Evolutionary conservation across 2,329 filamentous ascomycete species (phyloP).

Genomic region (Sporothrix pallida): DNA sequence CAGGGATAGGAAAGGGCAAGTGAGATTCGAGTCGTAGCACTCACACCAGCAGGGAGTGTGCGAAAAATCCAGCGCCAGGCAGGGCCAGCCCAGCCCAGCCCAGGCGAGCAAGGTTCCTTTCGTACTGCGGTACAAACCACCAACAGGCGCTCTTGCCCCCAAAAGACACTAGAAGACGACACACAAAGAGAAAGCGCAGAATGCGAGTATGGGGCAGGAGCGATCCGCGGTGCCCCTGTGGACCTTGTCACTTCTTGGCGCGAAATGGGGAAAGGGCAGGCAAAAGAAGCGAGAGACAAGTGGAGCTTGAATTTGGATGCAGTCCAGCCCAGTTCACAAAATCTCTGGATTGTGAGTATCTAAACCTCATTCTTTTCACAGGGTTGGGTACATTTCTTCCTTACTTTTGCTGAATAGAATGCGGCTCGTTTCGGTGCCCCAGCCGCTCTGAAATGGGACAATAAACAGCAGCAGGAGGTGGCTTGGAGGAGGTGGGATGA

Average conservation of each 20-base stretch:
- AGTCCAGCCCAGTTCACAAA: background rate
- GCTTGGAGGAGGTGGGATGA: background rate
- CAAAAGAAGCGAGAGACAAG: background rate
- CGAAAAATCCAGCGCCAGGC: slow-evolving; percentile 11
- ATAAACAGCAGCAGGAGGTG: background rate
- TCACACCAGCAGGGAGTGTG: background rate
- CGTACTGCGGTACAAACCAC: background rate
- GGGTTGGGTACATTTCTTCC: background rate
- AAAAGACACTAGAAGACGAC: background rate
- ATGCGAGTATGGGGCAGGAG: slow-evolving; percentile 23
- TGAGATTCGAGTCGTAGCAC: background rate
- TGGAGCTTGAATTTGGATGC: background rate
- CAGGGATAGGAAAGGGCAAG: slow-evolving; percentile 9
- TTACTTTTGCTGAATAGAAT: background rate
- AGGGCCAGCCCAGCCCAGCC: slow-evolving; percentile 5
- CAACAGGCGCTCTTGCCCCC: background rate
- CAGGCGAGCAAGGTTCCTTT: background rate
- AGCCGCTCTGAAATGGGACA: background rate
- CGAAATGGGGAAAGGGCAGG: slow-evolving; percentile 9
- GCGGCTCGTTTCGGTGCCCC: background rate
- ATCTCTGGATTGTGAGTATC: background rate
- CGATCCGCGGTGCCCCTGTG: slow-evolving; percentile 13
- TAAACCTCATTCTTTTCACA: background rate
- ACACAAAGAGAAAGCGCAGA: background rate
- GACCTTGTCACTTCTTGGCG: slow-evolving; percentile 19